Base-by-base conservation (phyloP, 2,329 filamentous ascomycete genomes). In the Davidsoniella virescens region DNA sequence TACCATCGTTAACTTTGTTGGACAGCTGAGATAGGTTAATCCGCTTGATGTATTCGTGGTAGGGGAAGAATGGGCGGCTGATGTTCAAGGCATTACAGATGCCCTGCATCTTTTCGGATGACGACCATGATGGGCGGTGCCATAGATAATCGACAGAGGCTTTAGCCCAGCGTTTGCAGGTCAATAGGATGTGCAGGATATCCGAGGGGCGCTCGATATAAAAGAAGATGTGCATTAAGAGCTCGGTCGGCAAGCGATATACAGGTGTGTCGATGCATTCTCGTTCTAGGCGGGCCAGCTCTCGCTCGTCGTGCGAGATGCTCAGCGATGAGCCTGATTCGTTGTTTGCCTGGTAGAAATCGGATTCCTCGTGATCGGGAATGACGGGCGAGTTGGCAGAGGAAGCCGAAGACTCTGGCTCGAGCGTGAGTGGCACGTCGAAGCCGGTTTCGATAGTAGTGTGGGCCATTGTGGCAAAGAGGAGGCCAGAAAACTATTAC, bases 61-160 rank as follows among this genome's bases (percentile, higher is more conserved):
- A 98, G 57, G 80, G 75, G 63, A 95, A 98, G 65, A 84, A 90
- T 57, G 85, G 82, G n/a, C 80, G 68, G 33, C 75, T 68, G 25
- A 80, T 72, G 43, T 77, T 74, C 36, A 95, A 76, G 1, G 90
- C 88, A 52, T 75, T 72, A 60, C 87, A 88, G 57, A 98, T 92
- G 56, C 70, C 82, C 59, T 79, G 71, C 59, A 95, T 78, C 61
- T 87, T 87, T 10, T 72, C 66, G 84, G 87, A 95, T 58, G 80
- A 86, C 59, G 83, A 87, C 67, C 92, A 96, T 25, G 86, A 80
- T 1, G 92, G 92, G 38, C 92, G 77, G 64, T 95, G 88, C 92
- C 92, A 98, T 18, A 98, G 73, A 56, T 94, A 75, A 55, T 92
- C 90, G 57, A 96, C 92, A 47, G 84, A 82, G 62, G 95, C 95